Conservation (phyloP, 2,329 filamentous ascomycete species). For the Myriangium duriaei region DNA sequence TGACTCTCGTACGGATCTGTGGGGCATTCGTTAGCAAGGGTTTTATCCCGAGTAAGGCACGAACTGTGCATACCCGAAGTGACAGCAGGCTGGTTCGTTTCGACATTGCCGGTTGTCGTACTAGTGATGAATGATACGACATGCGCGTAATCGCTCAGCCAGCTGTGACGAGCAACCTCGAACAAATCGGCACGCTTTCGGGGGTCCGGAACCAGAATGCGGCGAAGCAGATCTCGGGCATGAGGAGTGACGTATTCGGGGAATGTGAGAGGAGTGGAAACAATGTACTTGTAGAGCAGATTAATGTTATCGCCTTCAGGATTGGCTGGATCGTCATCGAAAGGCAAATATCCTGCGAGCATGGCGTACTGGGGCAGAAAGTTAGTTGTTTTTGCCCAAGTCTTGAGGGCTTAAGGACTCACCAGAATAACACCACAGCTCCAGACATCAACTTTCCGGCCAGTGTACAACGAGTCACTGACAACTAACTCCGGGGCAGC, state of each 20-base stretch:
- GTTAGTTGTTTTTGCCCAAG: too few relatives aligned
- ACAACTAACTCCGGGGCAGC: constrained; percentile 94
- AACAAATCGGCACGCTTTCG: constrained; percentile 91
- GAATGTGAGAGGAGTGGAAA: constrained; percentile 90
- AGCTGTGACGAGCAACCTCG: constrained; percentile 94
- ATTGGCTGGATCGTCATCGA: constrained; percentile 96
- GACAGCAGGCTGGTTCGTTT: constrained; percentile 71
- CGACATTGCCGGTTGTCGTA: constrained; percentile 73
- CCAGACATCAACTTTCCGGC: constrained; percentile 97
- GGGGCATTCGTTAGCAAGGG: too few relatives aligned
- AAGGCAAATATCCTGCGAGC: constrained; percentile 93
- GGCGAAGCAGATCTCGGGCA: constrained; percentile 77
- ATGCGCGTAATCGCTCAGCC: constrained; percentile 94
- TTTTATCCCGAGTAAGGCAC: too few relatives aligned
- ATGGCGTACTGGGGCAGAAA: constrained; percentile 99
- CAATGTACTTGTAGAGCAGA: constrained; percentile 97
- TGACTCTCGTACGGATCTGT: constrained; percentile 13
- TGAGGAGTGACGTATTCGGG: constrained; percentile 98
- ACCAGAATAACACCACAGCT: constrained; percentile 97
- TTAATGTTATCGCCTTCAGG: constrained; percentile 99
- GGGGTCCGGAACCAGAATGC: constrained; percentile 90
- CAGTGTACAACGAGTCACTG: constrained; percentile 93
- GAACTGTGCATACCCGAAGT: too few relatives aligned
- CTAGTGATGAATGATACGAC: constrained; percentile 96
- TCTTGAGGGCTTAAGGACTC: too few relatives aligned